phyloP scores from a whole-genome alignment of 768 basidiomycete genomes.

The Galerina sulciceps region DNA sequence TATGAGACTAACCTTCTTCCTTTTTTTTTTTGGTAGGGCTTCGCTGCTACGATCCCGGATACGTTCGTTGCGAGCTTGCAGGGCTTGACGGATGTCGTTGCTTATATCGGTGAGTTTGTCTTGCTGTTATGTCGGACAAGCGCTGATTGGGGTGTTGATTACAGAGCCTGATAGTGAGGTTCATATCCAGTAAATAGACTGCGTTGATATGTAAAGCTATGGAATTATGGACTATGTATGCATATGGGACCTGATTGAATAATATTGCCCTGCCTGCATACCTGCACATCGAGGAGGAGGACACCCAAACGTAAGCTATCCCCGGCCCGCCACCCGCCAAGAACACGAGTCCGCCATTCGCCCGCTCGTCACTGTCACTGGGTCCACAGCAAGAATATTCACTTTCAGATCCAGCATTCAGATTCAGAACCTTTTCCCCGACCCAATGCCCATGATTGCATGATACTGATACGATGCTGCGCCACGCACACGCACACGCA shows the following conservation, averaged over 20 bases:
- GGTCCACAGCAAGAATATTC: no score
- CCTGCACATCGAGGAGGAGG: no score
- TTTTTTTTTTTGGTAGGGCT: slow-evolving; percentile 14
- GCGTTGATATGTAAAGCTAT: background rate
- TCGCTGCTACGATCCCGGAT: slow-evolving; percentile 23
- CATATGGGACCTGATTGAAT: background rate
- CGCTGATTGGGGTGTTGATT: background rate
- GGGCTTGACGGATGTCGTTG: slow-evolving; percentile 11
- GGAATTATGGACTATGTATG: background rate
- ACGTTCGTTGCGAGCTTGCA: slow-evolving; percentile 18
- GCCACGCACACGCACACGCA: no score
- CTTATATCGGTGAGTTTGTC: slow-evolving; percentile 20
- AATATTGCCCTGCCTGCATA: no score
- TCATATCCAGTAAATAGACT: slow-evolving; percentile 17
- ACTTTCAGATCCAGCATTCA: no score
- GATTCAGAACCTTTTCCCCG: no score
- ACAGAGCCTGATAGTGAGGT: slow-evolving; percentile 27
- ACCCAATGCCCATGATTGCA: no score
- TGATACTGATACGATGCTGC: slow-evolving; percentile 10
- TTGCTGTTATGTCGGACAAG: background rate
- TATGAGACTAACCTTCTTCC: background rate
- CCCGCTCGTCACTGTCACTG: background rate
- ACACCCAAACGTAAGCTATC: no score
- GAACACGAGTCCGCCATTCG: background rate
- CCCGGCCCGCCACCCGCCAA: no score